Percentiles rank a stretch among this genome's conserved stretches.
Conservation (phyloP, 2,329 filamentous ascomycete genomes). For the Reticulascus tulasneorum region DNA sequence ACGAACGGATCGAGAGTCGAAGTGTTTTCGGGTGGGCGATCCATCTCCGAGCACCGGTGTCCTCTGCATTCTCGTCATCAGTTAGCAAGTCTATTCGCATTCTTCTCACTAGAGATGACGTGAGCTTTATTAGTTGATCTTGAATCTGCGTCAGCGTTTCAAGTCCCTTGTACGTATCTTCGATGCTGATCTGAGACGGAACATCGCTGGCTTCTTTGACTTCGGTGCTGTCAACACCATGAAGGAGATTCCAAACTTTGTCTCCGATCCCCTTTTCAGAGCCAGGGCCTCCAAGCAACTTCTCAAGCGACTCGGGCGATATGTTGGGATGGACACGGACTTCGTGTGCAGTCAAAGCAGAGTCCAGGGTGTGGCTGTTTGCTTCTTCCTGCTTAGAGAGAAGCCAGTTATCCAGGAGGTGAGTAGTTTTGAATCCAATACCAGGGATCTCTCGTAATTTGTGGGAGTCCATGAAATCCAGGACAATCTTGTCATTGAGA, state of each 20-base stretch:
- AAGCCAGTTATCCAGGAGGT: conserved; percentile 32
- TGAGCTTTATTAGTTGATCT: conserved; percentile 65
- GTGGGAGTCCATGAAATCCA: conserved; percentile 69
- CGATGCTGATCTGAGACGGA: conserved; percentile 88
- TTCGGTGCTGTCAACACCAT: conserved; percentile 73
- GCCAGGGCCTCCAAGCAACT: conserved; percentile 66
- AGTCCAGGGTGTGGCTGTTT: conserved; percentile 7
- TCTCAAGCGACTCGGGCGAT: conserved; percentile 61
- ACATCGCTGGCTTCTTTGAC: conserved; percentile 69
- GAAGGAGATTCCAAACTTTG: conserved; percentile 72
- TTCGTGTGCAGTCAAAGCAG: conserved; percentile 58
- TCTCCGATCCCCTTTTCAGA: conserved; percentile 66
- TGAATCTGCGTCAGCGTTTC: conserved; percentile 60
- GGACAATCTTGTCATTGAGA: conserved; percentile 53
- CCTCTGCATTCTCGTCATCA: conserved; percentile 33
- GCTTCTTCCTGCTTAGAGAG: conserved; percentile 4
- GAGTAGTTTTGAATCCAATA: conserved; percentile 74
- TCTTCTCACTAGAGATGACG: conserved; percentile 66
- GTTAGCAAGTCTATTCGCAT: conserved; percentile 75
- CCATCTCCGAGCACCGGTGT: conserved; percentile 50
- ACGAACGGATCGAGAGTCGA: conserved; percentile 72
- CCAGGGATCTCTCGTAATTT: conserved; percentile 80
- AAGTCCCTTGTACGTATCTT: conserved; percentile 80
- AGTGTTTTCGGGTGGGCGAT: conserved; percentile 76
- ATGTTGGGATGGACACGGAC: conserved; percentile 62